Evolutionary conservation across 176 grass and related monocot species (phyloP).

Genomic region (Pontederia crassipes): DNA sequence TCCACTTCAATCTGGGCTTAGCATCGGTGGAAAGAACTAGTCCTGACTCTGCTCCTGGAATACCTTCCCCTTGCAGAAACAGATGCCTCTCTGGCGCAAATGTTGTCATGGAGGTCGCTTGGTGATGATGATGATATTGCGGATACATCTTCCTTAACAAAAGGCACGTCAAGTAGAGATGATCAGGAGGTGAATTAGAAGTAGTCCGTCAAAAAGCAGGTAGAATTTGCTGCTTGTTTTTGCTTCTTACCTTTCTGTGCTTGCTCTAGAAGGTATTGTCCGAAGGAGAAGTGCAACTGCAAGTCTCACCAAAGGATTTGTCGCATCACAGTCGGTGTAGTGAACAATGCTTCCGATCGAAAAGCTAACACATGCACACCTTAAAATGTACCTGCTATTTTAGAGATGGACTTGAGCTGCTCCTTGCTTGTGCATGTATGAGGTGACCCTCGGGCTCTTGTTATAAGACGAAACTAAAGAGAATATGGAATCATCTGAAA

Average conservation of each 20-base stretch:
- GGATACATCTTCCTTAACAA: slow-evolving; percentile 64
- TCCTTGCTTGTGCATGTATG: neutral
- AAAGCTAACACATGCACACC: neutral
- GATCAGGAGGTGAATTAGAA: neutral
- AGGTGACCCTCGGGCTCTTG: neutral
- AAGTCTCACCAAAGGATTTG: neutral
- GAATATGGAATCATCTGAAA: slow-evolving; percentile 41
- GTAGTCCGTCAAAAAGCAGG: neutral
- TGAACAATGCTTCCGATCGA: neutral
- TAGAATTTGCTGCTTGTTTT: neutral
- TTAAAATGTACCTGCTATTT: neutral
- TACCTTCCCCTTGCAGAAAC: slow-evolving; percentile 30
- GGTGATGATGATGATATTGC: slow-evolving; percentile 34
- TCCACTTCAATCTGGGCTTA: slow-evolving; percentile 91
- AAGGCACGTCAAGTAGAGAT: neutral
- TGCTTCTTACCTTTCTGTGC: neutral
- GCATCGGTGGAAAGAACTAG: slow-evolving; percentile 88
- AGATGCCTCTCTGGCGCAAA: slow-evolving; percentile 49
- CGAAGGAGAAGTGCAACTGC: neutral
- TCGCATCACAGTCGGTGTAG: neutral
- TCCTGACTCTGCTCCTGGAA: slow-evolving; percentile 53
- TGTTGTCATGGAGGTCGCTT: slow-evolving; percentile 35
- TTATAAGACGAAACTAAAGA: slow-evolving; percentile 11
- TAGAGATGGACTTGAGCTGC: neutral
- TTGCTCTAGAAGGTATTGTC: neutral